phyloP scores from a whole-genome alignment of 495 filamentous ascomycete species.

The Immersiella caudata region DNA sequence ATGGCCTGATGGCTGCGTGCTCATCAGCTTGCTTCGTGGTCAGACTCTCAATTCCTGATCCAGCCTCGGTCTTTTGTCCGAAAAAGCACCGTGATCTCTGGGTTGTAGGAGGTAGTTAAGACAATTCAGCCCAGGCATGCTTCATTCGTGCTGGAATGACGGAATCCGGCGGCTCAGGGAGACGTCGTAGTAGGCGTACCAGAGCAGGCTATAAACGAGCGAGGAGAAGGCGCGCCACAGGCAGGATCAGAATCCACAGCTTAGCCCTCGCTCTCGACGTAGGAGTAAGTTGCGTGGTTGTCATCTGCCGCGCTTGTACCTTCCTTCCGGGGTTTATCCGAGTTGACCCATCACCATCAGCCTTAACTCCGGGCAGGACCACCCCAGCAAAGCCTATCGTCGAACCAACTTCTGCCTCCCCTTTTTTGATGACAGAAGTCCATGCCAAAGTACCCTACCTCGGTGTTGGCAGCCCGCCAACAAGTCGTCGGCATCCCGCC shows the following conservation, averaged over 20 bases:
- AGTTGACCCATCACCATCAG: not conserved
- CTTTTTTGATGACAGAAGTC: not conserved
- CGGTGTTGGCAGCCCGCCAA: not conserved
- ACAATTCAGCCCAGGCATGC: too few relatives aligned
- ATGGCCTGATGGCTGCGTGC: not conserved
- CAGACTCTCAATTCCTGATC: not conserved
- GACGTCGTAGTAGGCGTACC: too few relatives aligned
- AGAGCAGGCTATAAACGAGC: too few relatives aligned
- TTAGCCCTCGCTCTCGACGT: not conserved
- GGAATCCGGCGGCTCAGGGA: too few relatives aligned
- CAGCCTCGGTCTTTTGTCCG: too few relatives aligned
- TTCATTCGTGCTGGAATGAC: too few relatives aligned
- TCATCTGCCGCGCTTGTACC: not conserved
- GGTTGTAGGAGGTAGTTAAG: too few relatives aligned
- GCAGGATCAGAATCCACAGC: not conserved
- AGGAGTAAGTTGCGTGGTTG: not conserved
- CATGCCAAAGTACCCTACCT: not conserved
- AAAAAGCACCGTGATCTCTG: too few relatives aligned
- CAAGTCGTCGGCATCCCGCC: not conserved
- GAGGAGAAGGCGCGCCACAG: too few relatives aligned
- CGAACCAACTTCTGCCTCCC: not conserved
- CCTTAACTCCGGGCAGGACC: not conserved
- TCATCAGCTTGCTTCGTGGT: not conserved
- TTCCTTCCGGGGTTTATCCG: not conserved
- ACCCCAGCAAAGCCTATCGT: not conserved